Evolutionary conservation across 306 rosid species (phyloP), one percentile per base, ranked within the genome.

Genomic region (Elaeagnus macrophylla): DNA sequence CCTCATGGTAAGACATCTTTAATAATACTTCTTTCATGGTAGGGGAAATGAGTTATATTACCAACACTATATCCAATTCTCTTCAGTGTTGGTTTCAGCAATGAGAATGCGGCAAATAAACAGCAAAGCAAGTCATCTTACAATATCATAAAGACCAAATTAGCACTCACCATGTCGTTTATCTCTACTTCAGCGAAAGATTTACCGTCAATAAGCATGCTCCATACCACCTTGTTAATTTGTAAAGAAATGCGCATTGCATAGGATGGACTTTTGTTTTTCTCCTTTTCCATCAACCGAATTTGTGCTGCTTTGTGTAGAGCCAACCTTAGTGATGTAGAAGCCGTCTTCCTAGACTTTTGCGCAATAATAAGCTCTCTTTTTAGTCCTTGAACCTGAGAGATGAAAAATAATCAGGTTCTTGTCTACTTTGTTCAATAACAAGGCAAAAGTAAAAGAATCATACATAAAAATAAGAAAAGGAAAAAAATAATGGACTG

Each of bases 171-270:
- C 99, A 93, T 71, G 70, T 93, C 99, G 77, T 79, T 93, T 57
- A 93, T 81, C 81, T 93, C 99, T 9, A 87, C 95, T 77, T 87
- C 99, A 1, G 99, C 99, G 79, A 93, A 93, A 56, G 99, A 75
- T 87, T 93, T 87, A 62, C 99, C 96, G 75, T 93, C 99, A 35
- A 82, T 82, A 72, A 93, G 93, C 99, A 93, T 93, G 78, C 82
- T 87, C 99, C 99, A 93, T 60, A 79, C 95, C 56, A 93, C 99
- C 76, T 82, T 87, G 65, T 73, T 62, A 67, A 93, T 93, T 81
- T 81, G 86, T 81, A 93, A 67, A 45, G 99, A 93, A 70, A 93
- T 80, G n/a, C 84, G 89, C 99, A 84, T 93, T 45, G 99, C 99
- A 73, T 79, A 87, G 39, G 99, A 93, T 68, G 96, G 95, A 73